Percentiles rank a stretch among this genome's conserved stretches.
Evolutionary conservation across 495 filamentous ascomycete species (phyloP).

Genomic region (Trichocladium uniseriatum): DNA sequence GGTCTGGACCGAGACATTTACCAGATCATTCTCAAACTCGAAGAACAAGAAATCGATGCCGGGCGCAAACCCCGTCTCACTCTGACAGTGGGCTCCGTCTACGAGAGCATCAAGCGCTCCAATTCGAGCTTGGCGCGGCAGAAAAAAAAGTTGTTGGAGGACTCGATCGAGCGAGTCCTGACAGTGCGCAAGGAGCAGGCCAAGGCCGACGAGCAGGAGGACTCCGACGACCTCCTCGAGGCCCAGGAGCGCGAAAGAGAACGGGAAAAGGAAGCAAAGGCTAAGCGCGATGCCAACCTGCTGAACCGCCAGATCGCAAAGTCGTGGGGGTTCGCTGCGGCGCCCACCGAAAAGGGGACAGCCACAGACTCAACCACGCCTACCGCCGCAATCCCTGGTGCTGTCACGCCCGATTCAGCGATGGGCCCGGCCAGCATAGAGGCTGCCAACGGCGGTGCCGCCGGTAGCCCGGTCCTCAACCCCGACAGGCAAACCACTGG

Average conservation of each 20-base stretch:
- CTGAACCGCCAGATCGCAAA: constrained; percentile 36
- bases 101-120: constrained; percentile 68
- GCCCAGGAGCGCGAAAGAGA: constrained; percentile 38
- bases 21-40: constrained; percentile 63
- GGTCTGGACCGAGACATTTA: constrained; percentile 47
- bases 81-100: constrained; percentile 54
- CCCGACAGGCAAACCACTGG: constrained; percentile 47
- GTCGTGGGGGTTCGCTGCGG: constrained; percentile 54
- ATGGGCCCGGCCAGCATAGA: background rate
- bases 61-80: constrained; percentile 36
- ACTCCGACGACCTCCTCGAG: constrained; percentile 57
- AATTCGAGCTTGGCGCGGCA: constrained; percentile 77
- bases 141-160: constrained; percentile 70
- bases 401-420: background rate
- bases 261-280: constrained; percentile 14
- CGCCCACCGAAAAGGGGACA: constrained; percentile 11
- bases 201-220: constrained; percentile 44
- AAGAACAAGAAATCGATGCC: constrained; percentile 35
- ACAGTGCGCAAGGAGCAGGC: constrained; percentile 60
- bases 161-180: constrained; percentile 78
- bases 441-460: background rate
- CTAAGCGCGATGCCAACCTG: constrained; percentile 18
- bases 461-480: background rate
- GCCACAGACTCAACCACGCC: constrained; percentile 8
- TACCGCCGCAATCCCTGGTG: background rate